Evolutionary conservation across 139 green algal species (phyloP), one percentile per base, ranked within the genome.

Genomic region (Mychonastes homosphaera): DNA sequence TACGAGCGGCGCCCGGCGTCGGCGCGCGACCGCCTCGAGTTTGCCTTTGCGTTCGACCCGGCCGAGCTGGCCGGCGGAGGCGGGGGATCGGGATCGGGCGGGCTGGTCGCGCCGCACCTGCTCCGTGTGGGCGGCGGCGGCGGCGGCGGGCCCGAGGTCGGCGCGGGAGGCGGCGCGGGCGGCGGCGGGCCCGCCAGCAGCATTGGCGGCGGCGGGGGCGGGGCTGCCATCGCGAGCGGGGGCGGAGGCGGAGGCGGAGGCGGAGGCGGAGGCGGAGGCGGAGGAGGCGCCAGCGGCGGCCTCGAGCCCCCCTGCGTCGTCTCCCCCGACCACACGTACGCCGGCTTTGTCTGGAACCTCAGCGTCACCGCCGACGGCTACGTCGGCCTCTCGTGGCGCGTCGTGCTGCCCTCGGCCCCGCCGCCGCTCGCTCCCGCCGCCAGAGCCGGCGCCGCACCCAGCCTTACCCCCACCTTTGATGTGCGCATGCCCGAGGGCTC

Each of bases 331-430:
- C 28, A 58, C 10, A 24, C 12, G 9, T 58, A 33, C 13, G 9
- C 16, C 9, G 51, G 51, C 9, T 58, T 33, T 7, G 51, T 13
- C 5, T 58, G 51, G 51, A 41, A 43, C 28, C 51, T 58, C 30
- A 21, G 41, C 10, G 51, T 43, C n/a, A 32, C 51, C 6, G 16
- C 10, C 4, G 51, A 58, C 32, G 51, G 51, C 16, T 58, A 45
- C 44, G 51, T 58, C 19, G 51, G 51, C 12, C 19, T 58, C 9
- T 45, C 6, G 5, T 58, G 51, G 51, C 8, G 28, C 5, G 51
- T 58, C 4, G 46, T 53, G 46, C 19, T 53, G 46, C 46, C 46
- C 6, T 24, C 24, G 51, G 51, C 23, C 3, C 13, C 15, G 10
- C 51, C 28, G 27, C 9, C 12, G 26, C 28, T 9, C 16, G 27